phyloP scores from a whole-genome alignment of 768 basidiomycete species.

The Boletus edulis region DNA sequence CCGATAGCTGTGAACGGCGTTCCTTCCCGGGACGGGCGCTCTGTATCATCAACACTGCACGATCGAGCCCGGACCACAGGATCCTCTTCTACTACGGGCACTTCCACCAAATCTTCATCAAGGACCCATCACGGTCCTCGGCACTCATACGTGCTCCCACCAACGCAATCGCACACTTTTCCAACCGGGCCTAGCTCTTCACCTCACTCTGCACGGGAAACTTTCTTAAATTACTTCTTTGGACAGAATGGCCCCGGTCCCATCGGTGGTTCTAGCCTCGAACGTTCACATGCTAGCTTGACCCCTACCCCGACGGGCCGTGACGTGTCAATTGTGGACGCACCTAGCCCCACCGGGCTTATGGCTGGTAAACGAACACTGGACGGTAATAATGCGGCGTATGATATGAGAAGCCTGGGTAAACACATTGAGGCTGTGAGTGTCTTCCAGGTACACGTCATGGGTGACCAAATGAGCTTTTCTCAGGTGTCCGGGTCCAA shows the following conservation, averaged over 20 bases:
- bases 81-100: conserved; percentile 29
- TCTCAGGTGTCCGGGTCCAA: conserved; percentile 54
- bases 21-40: conserved; percentile 56
- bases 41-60: conserved; percentile 73
- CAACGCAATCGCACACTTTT: conserved; percentile 34
- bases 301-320: conserved; percentile 54
- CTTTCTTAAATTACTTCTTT: conserved; percentile 97
- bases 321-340: conserved; percentile 59
- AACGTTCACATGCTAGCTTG: conserved; percentile 28
- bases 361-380: conserved; percentile 64
- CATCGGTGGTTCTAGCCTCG: conserved; percentile 54
- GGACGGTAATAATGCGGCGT: conserved; percentile 82
- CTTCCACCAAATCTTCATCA: conserved; percentile 29
- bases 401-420: conserved; percentile 98
- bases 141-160: conserved; percentile 29
- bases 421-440: conserved; percentile 97
- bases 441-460: conserved; percentile 20
- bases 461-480: conserved; percentile 4
- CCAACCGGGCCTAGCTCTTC: conserved; percentile 37
- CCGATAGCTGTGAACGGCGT: conserved; percentile 52
- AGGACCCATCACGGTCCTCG: conserved; percentile 31
- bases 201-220: conserved; percentile 70
- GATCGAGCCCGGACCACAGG: conserved; percentile 62
- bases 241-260: conserved; percentile 85
- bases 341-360: conserved; percentile 52